Evolutionary conservation across 805 yeast species (phyloP).

Genomic region (Kuraishia capsulata): DNA sequence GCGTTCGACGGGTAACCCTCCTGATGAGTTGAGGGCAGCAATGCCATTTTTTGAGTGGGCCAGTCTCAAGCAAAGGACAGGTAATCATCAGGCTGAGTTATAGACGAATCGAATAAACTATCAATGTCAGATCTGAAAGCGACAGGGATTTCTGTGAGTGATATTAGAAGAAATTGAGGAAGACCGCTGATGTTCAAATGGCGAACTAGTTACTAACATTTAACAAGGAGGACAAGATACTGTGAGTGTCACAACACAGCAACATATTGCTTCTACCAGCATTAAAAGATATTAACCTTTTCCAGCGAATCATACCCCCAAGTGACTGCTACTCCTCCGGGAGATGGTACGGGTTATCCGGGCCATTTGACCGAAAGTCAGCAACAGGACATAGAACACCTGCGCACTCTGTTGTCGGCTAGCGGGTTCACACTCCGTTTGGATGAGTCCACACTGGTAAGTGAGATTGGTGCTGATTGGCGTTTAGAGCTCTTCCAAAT

Average conservation of each 20-base stretch:
- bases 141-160: too few species aligned
- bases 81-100: too few species aligned
- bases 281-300: background rate
- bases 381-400: constrained; percentile 42
- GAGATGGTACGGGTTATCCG: constrained; percentile 62
- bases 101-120: too few species aligned
- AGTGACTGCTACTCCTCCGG: constrained; percentile 44
- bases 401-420: constrained; percentile 48
- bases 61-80: too few species aligned
- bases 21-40: too few species aligned
- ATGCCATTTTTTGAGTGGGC: too few species aligned
- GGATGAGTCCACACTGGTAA: constrained; percentile 73
- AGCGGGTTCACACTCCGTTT: constrained; percentile 68
- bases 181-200: too few species aligned
- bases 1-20: background rate
- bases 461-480: constrained; percentile 4
- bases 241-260: constrained; percentile 6
- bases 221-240: constrained; percentile 10
- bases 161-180: too few species aligned
- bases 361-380: constrained; percentile 72
- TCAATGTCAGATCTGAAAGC: too few species aligned
- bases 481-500: background rate
- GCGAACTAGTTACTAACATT: too few species aligned
- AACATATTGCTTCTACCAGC: constrained; percentile 4
- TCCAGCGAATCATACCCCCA: constrained; percentile 62